Percentiles rank a stretch among this genome's conserved stretches.
phyloP scores from a whole-genome alignment of 345 rosid species.

The Arabis alpina region DNA sequence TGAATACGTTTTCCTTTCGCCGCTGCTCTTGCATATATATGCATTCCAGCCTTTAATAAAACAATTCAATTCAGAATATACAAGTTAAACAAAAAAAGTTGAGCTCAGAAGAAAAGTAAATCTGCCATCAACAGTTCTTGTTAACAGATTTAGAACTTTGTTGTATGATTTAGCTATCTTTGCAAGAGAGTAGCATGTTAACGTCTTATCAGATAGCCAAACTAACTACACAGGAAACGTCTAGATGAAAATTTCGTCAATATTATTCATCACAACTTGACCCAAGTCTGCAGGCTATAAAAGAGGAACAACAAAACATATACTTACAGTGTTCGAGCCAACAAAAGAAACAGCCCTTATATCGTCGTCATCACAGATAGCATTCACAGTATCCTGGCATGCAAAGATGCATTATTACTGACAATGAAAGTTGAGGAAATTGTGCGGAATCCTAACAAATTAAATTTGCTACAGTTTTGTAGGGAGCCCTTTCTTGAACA shows the following conservation, averaged over 20 bases:
- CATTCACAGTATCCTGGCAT: conserved; percentile 84
- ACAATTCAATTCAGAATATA: neutral
- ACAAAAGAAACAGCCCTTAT: conserved; percentile 93
- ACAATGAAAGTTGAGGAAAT: conserved; percentile 5
- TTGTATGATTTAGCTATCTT: neutral
- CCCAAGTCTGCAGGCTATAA: conserved; percentile 1
- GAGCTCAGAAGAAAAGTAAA: conserved; percentile 3
- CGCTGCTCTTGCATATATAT: conserved; percentile 86
- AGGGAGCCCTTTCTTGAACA: neutral
- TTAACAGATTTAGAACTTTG: neutral
- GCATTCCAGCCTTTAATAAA: conserved; percentile 89
- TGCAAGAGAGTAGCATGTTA: neutral
- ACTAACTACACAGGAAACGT: conserved; percentile 6
- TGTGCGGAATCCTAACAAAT: neutral
- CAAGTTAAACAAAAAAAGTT: neutral
- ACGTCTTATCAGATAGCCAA: neutral
- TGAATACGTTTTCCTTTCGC: conserved; percentile 97
- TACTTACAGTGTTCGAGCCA: conserved; percentile 90
- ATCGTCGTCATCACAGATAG: conserved; percentile 85
- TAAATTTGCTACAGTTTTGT: neutral
- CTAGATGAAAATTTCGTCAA: neutral
- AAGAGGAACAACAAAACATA: conserved; percentile 8
- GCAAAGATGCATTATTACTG: conserved; percentile 11
- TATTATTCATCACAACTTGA: conserved; percentile 9
- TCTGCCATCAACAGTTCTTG: conserved; percentile 6